Percentiles rank a stretch among this genome's conserved stretches.
phyloP scores from a whole-genome alignment of 768 basidiomycete species.

The Lentinula guzmanii region DNA sequence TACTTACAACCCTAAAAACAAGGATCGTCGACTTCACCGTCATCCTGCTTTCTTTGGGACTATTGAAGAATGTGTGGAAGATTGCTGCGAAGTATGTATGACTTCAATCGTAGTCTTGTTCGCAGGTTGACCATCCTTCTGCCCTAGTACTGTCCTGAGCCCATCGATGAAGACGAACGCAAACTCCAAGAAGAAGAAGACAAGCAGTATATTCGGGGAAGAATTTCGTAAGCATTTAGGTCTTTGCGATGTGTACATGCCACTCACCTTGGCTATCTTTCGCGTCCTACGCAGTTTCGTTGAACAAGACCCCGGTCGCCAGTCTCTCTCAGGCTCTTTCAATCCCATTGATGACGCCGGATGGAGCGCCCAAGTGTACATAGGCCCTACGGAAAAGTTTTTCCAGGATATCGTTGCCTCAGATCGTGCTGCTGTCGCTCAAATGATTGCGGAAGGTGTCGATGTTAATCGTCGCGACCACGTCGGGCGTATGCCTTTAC shows the following conservation, averaged over 20 bases:
- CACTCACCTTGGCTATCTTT: background rate
- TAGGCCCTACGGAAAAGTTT: slow-evolving; percentile 46
- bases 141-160: slow-evolving; percentile 46
- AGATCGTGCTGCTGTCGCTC: slow-evolving; percentile 33
- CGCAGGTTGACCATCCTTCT: background rate
- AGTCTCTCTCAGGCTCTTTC: slow-evolving; percentile 57
- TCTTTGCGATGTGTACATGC: background rate
- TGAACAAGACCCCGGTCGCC: slow-evolving; percentile 54
- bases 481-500: slow-evolving; percentile 49
- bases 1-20: slow-evolving; percentile 60
- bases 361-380: slow-evolving; percentile 59
- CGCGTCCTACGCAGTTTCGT: slow-evolving; percentile 37
- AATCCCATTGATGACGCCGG: slow-evolving; percentile 62
- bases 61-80: slow-evolving; percentile 49
- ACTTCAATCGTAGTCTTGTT: background rate
- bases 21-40: slow-evolving; percentile 51
- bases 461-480: slow-evolving; percentile 54
- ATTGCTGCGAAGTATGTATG: slow-evolving; percentile 49
- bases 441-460: slow-evolving; percentile 33
- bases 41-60: slow-evolving; percentile 62
- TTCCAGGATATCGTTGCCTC: slow-evolving; percentile 47
- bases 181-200: slow-evolving; percentile 48
- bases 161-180: slow-evolving; percentile 50
- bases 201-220: slow-evolving; percentile 45
- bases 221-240: slow-evolving; percentile 35